Evolutionary conservation across 2,329 filamentous ascomycete species (phyloP).

Genomic region (Neonectria neomacrospora): DNA sequence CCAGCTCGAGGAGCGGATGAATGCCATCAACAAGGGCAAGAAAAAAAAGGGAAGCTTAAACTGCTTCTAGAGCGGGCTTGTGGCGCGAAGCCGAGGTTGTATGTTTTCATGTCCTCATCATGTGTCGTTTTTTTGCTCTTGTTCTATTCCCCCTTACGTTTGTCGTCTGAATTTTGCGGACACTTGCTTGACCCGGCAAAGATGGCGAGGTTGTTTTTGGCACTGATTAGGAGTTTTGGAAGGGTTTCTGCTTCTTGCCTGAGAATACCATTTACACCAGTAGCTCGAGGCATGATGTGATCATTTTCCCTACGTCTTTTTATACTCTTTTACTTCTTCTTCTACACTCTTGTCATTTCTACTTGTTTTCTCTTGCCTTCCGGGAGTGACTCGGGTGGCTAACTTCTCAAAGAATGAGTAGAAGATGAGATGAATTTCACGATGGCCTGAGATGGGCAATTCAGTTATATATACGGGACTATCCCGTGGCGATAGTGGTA

Average conservation of each 20-base stretch:
- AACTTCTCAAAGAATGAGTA: constrained; percentile 39
- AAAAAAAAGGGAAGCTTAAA: constrained; percentile 97
- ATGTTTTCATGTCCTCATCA: constrained; percentile 43
- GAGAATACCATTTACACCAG: constrained; percentile 43
- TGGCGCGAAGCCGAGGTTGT: constrained; percentile 4
- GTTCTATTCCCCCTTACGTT: constrained; percentile 43
- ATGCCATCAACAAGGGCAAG: constrained; percentile 86
- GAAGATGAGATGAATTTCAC: constrained; percentile 45
- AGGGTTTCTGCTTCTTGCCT: constrained; percentile 33
- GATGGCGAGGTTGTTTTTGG: constrained; percentile 39
- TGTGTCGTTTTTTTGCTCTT: constrained; percentile 36
- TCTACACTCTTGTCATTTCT: constrained; percentile 33
- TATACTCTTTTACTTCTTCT: constrained; percentile 34
- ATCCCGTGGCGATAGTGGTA: constrained; percentile 42
- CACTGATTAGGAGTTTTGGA: constrained; percentile 49
- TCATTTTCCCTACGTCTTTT: constrained; percentile 31
- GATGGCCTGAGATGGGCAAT: constrained; percentile 37
- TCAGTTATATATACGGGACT: constrained; percentile 39
- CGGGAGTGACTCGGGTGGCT: constrained; percentile 25
- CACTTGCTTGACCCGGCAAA: constrained; percentile 26
- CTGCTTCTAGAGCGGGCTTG: constrained; percentile 79
- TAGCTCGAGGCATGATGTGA: constrained; percentile 41
- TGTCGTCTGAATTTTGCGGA: constrained; percentile 32
- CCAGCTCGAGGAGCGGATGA: constrained; percentile 94
- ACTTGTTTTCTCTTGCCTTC: constrained; percentile 37